These are phyloP conservation scores for Pezicula radicicola DNA, from an alignment of 2,329 filamentous ascomycete species.

Conservation along the genomic window DNA sequence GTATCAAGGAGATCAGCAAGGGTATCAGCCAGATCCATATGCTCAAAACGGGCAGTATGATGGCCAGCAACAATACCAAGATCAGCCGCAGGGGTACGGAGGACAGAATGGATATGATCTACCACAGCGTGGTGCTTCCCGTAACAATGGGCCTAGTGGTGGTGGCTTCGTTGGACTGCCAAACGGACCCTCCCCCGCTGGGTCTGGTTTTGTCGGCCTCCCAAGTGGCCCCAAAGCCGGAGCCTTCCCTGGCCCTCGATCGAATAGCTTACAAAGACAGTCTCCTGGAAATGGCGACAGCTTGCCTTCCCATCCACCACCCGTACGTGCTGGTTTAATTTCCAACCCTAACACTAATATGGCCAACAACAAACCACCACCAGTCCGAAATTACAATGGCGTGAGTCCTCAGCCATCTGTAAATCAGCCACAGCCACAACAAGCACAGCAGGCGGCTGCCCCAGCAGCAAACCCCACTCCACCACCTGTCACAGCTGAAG, in stretches of 20 bases:
- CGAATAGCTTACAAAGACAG: constrained; percentile 19
- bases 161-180: constrained; percentile 9
- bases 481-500: constrained; percentile 63
- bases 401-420: constrained; percentile 7
- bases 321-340: constrained; percentile 61
- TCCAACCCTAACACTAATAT: constrained; percentile 51
- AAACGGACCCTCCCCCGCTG: constrained; percentile 9
- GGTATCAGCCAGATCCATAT: not conserved
- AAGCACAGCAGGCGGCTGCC: constrained; percentile 9
- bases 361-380: constrained; percentile 54
- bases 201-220: constrained; percentile 9
- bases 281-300: constrained; percentile 26
- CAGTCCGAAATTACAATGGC: constrained; percentile 35
- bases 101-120: constrained; percentile 18
- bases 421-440: not conserved
- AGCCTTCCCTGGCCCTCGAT: constrained; percentile 9
- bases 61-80: constrained; percentile 9
- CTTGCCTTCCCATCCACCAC: constrained; percentile 59
- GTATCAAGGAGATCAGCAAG: constrained; percentile 23
- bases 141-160: not conserved
- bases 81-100: constrained; percentile 14
- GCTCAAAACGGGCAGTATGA: constrained; percentile 17
- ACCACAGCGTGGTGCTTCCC: constrained; percentile 23
- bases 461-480: constrained; percentile 4
- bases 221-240: constrained; percentile 10